Base-by-base conservation (phyloP, 2,329 filamentous ascomycete genomes). In the Alternaria atra region DNA sequence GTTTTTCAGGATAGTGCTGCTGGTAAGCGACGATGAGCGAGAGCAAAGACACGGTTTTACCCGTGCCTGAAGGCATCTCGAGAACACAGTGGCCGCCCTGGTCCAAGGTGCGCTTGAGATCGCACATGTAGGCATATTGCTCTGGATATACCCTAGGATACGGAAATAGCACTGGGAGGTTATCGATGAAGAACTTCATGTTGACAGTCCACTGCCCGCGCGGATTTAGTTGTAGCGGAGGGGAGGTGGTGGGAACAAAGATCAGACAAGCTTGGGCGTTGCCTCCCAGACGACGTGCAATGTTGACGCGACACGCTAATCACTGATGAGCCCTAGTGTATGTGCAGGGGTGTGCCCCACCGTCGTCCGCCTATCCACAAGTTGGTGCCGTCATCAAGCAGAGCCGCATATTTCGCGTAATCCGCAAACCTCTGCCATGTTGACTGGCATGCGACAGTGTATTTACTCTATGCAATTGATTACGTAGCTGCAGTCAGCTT, bases 51-150 rank as follows among this genome's bases (percentile, higher is more conserved):
- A 99, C 92, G 0, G 95, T 99, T 84, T 99, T 99, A 63, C 95
- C 95, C 25, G 95, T 99, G 43, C 95, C 95, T 61, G 95, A 99
- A 80, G 95, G 95, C 95, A 99, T 99, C 82, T 99, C 95, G 71
- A 99, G 83, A 23, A 99, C 94, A 79, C 94, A 97, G 81, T 99
- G 93, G 63, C 95, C 96, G 53, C 92, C 92, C 20, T 90, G 91
- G 85, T 99, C 95, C 73, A 99, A 90, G 20, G 95, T 98, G 79
- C 85, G 87, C 79, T 94, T 94, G 79, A 94, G 87, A 83, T 93
- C 91, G 77, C 90, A 92, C 91, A 94, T 94, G 82, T 94, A 90
- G 65, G 83, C 85, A 79, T 75, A 79, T 57, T 80, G 80, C 72
- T 80, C 84, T 65, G 90, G 88, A 77, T 91, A 91, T 72, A 91